phyloP scores from a whole-genome alignment of 2,329 filamentous ascomycete species.

The Exophiala sp. region DNA sequence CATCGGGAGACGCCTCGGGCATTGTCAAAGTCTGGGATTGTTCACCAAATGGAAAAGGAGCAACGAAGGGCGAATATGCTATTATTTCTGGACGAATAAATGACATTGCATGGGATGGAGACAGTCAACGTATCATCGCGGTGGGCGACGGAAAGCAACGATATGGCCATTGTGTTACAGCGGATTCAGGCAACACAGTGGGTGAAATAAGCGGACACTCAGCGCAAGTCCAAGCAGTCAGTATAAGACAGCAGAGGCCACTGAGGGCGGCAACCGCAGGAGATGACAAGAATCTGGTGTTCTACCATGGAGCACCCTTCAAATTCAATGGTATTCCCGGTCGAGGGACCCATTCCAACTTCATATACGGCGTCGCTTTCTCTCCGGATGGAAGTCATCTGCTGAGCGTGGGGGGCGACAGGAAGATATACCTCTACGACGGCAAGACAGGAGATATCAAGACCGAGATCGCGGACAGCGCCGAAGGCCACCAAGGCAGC shows the following conservation, averaged over 20 bases:
- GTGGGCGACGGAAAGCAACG: slow-evolving; percentile 93
- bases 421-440: slow-evolving; percentile 89
- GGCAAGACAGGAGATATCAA: slow-evolving; percentile 89
- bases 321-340: slow-evolving; percentile 76
- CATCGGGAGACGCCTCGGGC: slow-evolving; percentile 82
- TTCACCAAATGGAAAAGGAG: slow-evolving; percentile 66
- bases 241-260: slow-evolving; percentile 85
- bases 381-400: slow-evolving; percentile 79
- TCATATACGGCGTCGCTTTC: slow-evolving; percentile 83
- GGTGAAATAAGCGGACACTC: slow-evolving; percentile 92
- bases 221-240: slow-evolving; percentile 84
- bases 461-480: slow-evolving; percentile 64
- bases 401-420: slow-evolving; percentile 89
- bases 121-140: slow-evolving; percentile 92
- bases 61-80: slow-evolving; percentile 88
- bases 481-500: slow-evolving; percentile 84
- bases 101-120: slow-evolving; percentile 95
- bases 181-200: slow-evolving; percentile 92
- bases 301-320: slow-evolving; percentile 91
- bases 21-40: slow-evolving; percentile 88
- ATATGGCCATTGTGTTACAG: slow-evolving; percentile 90
- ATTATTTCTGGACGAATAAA: slow-evolving; percentile 95
- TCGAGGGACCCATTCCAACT: slow-evolving; percentile 78
- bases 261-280: slow-evolving; percentile 85
- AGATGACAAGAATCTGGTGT: slow-evolving; percentile 85